Evolutionary conservation across 2,329 filamentous ascomycete species (phyloP).

Genomic region (Graphilbum sp.): DNA sequence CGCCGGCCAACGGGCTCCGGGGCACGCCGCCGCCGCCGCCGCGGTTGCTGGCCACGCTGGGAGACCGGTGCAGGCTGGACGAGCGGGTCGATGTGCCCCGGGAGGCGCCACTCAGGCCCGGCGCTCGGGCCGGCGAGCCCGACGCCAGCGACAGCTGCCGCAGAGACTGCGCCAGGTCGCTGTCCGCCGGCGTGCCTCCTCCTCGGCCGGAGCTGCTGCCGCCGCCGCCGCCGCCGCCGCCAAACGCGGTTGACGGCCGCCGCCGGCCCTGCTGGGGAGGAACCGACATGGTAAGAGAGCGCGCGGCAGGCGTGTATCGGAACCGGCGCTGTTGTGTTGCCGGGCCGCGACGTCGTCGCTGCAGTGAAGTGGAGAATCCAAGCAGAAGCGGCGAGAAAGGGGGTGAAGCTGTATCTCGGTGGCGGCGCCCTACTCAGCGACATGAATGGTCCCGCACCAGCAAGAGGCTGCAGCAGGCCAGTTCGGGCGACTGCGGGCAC

Average conservation of each 20-base stretch:
- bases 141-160: slow-evolving; percentile 10
- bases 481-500: no score
- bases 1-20: slow-evolving; percentile 23
- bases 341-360: no score
- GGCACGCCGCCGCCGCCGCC: slow-evolving; percentile 17
- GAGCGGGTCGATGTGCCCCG: slow-evolving; percentile 1
- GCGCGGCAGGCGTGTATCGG: no score
- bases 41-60: slow-evolving; percentile 17
- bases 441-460: no score
- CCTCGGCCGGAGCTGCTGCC: no score
- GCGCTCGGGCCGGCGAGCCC: slow-evolving; percentile 3
- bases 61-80: slow-evolving; percentile 19
- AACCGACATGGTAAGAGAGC: slow-evolving; percentile 4
- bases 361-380: no score
- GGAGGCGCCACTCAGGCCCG: background rate
- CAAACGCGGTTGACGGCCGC: background rate
- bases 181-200: background rate
- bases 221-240: background rate
- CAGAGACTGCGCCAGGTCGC: slow-evolving; percentile 9
- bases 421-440: no score
- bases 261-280: background rate
- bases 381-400: no score
- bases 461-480: no score
- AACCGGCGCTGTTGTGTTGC: no score
- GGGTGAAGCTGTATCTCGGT: no score